Evolutionary conservation across 1,284 basidiomycete species (phyloP).

Genomic region (Boletus holoroseus): DNA sequence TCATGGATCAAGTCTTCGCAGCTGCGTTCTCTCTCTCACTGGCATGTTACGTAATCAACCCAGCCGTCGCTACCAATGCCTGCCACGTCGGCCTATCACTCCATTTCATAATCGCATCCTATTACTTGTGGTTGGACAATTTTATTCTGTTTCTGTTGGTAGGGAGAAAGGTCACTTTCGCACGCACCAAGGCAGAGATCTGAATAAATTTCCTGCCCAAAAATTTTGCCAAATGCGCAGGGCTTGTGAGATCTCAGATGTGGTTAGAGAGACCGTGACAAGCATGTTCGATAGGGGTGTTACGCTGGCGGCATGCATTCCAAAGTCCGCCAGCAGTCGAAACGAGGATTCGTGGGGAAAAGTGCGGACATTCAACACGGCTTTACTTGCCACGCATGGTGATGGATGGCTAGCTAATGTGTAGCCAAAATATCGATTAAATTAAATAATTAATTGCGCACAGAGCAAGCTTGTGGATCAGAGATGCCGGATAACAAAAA

Average conservation of each 20-base stretch:
- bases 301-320: neutral
- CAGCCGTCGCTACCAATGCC: constrained; percentile 16
- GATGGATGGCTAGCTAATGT: too few relatives aligned
- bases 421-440: too few relatives aligned
- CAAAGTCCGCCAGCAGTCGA: neutral
- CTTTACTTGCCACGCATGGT: neutral
- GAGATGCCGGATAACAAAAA: neutral
- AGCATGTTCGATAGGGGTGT: neutral
- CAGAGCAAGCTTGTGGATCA: neutral
- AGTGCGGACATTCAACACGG: neutral
- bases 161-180: neutral
- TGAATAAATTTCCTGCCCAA: too few relatives aligned
- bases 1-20: constrained; percentile 12
- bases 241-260: neutral
- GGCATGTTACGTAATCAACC: constrained; percentile 25
- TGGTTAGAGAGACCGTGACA: neutral
- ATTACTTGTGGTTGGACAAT: neutral
- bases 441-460: neutral
- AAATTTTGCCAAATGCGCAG: neutral
- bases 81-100: constrained; percentile 14
- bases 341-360: neutral
- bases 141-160: neutral
- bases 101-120: constrained; percentile 10
- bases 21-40: constrained; percentile 8
- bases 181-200: neutral